Conservation (phyloP, 352 stramenopile genomes). For the Pythium sp. region DNA sequence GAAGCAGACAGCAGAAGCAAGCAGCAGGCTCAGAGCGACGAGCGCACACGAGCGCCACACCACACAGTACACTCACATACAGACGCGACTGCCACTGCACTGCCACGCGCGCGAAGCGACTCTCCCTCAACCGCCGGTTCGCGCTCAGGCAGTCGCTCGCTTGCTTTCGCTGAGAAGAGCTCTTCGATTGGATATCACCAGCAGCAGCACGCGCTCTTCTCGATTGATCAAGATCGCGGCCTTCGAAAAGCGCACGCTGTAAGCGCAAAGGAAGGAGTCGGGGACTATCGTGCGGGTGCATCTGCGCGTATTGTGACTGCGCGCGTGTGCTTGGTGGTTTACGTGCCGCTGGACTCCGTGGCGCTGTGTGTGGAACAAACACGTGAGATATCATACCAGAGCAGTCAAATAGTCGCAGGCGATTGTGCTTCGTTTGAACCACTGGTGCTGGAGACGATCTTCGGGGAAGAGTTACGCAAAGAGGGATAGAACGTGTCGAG, state of each 20-base stretch:
- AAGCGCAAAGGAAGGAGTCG: neutral
- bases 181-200: conserved; percentile 1
- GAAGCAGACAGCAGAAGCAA: neutral
- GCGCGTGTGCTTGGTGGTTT: neutral
- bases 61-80: neutral
- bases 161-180: neutral
- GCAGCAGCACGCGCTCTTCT: neutral
- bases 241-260: neutral
- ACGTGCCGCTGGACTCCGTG: neutral
- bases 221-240: neutral
- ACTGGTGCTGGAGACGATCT: no score
- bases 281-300: neutral
- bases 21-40: neutral
- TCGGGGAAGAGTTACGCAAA: neutral
- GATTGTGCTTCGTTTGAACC: neutral
- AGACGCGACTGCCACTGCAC: neutral
- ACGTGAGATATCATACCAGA: neutral
- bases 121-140: conserved; percentile 3
- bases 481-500: neutral
- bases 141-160: neutral
- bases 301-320: neutral
- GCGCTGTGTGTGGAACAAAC: neutral
- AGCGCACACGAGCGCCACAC: neutral
- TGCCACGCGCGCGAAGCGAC: neutral
- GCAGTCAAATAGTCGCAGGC: neutral